Base-by-base conservation (phyloP, 2,329 filamentous ascomycete genomes). In the Fusarium vanettenii region DNA sequence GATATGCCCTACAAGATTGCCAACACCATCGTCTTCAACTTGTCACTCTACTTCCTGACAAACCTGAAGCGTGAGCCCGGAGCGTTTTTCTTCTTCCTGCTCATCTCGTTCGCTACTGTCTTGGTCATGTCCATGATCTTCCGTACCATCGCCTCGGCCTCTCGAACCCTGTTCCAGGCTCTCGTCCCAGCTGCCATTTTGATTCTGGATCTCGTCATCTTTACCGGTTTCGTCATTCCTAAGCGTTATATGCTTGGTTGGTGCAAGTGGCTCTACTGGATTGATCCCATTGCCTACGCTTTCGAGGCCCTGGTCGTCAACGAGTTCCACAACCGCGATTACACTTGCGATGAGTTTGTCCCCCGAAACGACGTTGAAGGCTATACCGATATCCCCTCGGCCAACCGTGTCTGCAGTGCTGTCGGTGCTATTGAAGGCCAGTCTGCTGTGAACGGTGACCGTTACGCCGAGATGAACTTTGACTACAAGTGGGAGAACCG, bases 21-120 rank as follows among this genome's bases (percentile, higher is more conserved):
- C n/a, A 95, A 95, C 77, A 85, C 90, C 1, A 88, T 97, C 73
- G 84, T 90, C 5, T 97, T 97, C 87, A 97, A 97, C 80, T 62
- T 95, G 35, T 88, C 91, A 1, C 84, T 98, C 4, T 98, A 98
- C 85, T 98, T 98, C 83, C 92, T 98, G 90, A 93, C 94, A 0
- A 93, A 95, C 73, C 86, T 98, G 33, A 90, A 93, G 65, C 89
- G 94, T 62, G 91, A 93, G 72, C 86, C 93, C 0, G 93, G 92
- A 3, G 84, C 92, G 0, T 98, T 97, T 87, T 98, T 98, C 87
- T 93, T 95, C 84, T 97, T 94, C 88, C 83, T 95, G 67, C 86
- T 98, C 62, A 89, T 96, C 79, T 92, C 91, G 3, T 94, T 96
- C 83, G 81, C 89, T 68, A 91, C 91, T 1, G 94, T 94, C 0